A percentile compares a stretch with the other conserved stretches of the same genome.
phyloP scores from a whole-genome alignment of 306 rosid species.

The Trifolium fragiferum region DNA sequence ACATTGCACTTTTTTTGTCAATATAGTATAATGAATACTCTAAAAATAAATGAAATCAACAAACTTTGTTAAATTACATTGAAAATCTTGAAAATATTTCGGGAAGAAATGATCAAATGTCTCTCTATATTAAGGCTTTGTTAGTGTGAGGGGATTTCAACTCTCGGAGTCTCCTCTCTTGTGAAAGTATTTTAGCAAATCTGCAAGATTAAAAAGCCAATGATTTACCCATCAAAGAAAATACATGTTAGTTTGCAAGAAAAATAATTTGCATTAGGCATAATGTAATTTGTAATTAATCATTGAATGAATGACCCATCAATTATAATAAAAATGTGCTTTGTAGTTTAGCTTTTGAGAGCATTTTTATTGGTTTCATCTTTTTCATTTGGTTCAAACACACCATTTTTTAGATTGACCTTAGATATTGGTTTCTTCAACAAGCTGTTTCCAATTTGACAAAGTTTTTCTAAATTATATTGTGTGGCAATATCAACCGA shows the following conservation, averaged over 20 bases:
- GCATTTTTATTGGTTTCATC: slow-evolving; percentile 53
- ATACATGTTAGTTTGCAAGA: no score
- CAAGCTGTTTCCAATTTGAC: slow-evolving; percentile 45
- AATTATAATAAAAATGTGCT: not conserved
- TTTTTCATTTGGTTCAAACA: slow-evolving; percentile 15
- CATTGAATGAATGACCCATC: no score
- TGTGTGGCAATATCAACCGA: slow-evolving; percentile 52
- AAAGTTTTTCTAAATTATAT: slow-evolving; percentile 42
- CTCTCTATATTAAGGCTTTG: not conserved
- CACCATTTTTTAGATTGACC: slow-evolving; percentile 41
- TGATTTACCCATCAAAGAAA: not conserved
- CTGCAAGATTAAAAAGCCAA: slow-evolving; percentile 34
- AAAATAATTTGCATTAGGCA: not conserved
- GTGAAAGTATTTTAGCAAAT: slow-evolving; percentile 56
- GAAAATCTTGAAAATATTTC: not conserved
- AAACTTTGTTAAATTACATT: not conserved
- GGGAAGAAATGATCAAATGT: not conserved
- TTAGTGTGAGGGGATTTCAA: slow-evolving; percentile 51
- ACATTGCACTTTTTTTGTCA: not conserved
- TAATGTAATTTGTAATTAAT: no score
- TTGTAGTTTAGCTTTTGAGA: slow-evolving; percentile 37
- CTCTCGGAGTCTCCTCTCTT: slow-evolving; percentile 57
- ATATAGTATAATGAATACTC: not conserved
- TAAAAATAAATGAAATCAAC: not conserved
- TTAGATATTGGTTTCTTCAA: slow-evolving; percentile 50